Evolutionary conservation across 1,284 basidiomycete genomes (phyloP), one percentile per base, ranked within the genome.

Genomic region (Ceratobasidium sp.): DNA sequence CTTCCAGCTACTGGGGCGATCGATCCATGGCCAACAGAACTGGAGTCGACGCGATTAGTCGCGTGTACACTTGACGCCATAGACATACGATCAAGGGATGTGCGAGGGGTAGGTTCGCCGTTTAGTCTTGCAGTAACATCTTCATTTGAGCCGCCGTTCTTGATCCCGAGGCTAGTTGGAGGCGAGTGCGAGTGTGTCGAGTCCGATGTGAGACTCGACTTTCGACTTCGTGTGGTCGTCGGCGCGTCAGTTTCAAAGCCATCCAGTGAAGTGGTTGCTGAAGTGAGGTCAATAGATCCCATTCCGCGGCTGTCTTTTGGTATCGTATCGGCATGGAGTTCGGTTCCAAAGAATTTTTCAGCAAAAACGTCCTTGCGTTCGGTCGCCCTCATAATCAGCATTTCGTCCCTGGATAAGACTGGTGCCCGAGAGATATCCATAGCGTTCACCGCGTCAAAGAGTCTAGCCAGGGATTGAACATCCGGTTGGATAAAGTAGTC

Each of bases 361-460:
- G 91, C 87, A 82, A 99, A 97, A 58, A 98, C 87, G 82, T 99
- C 96, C 82, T 94, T 95, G 45, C 95, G 89, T 78, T 99, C 97
- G 13, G 93, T 94, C 1, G 91, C 89, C 28, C 97, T 92, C 86
- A 99, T 91, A 76, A 99, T 89, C 68, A 97, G 86, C 81, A 94
- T 95, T 84, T 99, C 97, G 76, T 89, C 86, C 23, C 93, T 90
- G 0, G 90, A 91, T 37, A 99, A 87, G 5, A 85, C 83, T 1
- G 97, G 97, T 65, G 95, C 91, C 5, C 87, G 88, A 15, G 90
- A 89, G n/a, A 95, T 87, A 81, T 98, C 91, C 88, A 99, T 94
- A 6, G 91, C 90, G 82, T 99, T 99, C 80, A 98, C 91, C 3
- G 96, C 91, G 80, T 98, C 95, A 83, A 96, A 99, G 3, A 99